phyloP scores from a whole-genome alignment of 148 eudicot genomes.

The Nepenthes gracilis region DNA sequence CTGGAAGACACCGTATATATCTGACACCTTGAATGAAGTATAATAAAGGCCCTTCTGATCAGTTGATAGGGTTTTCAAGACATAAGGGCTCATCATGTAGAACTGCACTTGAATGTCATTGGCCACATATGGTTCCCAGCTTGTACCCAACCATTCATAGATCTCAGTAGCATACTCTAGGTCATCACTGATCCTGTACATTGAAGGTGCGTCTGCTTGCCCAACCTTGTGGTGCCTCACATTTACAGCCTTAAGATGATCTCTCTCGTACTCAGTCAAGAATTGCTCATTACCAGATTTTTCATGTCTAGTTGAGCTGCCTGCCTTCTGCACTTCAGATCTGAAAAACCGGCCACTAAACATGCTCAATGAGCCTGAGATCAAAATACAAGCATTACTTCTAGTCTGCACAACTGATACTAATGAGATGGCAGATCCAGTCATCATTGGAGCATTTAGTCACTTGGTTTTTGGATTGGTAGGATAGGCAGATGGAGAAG shows the following conservation, averaged over 20 bases:
- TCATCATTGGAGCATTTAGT: too few relatives aligned
- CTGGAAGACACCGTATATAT: slow-evolving; percentile 96
- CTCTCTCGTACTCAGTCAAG: slow-evolving; percentile 85
- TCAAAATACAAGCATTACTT: slow-evolving; percentile 55
- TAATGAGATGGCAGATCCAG: not conserved
- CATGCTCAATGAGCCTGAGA: too few relatives aligned
- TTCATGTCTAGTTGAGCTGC: slow-evolving; percentile 22
- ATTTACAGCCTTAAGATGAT: slow-evolving; percentile 55
- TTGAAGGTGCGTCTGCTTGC: slow-evolving; percentile 24
- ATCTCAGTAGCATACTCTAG: slow-evolving; percentile 30
- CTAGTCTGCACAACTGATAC: slow-evolving; percentile 17
- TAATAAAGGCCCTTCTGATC: slow-evolving; percentile 46
- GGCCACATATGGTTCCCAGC: slow-evolving; percentile 35
- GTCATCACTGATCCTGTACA: slow-evolving; percentile 27
- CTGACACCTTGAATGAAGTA: slow-evolving; percentile 82
- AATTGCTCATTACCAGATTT: slow-evolving; percentile 87
- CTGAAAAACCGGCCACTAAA: too few relatives aligned
- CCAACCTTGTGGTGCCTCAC: slow-evolving; percentile 29
- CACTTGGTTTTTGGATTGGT: too few relatives aligned
- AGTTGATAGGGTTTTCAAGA: slow-evolving; percentile 27
- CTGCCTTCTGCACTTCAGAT: too few relatives aligned
- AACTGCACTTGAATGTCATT: slow-evolving; percentile 33
- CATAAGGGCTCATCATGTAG: slow-evolving; percentile 43
- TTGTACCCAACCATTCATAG: slow-evolving; percentile 31
- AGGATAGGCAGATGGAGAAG: too few relatives aligned